These are phyloP conservation scores for Penicillium sp. DNA, from an alignment of 2,329 filamentous ascomycete genomes.

Conservation along the genomic window DNA sequence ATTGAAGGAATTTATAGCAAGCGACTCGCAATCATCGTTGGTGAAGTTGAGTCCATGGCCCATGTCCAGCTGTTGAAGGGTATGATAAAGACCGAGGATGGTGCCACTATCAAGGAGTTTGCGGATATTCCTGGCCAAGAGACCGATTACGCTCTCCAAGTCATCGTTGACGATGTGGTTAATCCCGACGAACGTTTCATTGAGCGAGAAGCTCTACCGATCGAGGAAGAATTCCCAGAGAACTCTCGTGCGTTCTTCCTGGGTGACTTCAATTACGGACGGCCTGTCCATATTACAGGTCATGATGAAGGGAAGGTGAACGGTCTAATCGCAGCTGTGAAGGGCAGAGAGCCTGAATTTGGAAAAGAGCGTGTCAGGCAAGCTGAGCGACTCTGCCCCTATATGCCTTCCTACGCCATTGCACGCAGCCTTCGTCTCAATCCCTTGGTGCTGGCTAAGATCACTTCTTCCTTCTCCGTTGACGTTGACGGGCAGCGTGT, in stretches of 20 bases:
- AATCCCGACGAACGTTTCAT: constrained; percentile 92
- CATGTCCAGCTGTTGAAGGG: constrained; percentile 94
- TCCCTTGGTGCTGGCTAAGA: constrained; percentile 84
- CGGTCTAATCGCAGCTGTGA: constrained; percentile 69
- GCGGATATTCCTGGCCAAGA: constrained; percentile 79
- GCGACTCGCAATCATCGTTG: constrained; percentile 80
- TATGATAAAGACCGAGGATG: constrained; percentile 81
- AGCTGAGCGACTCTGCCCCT: constrained; percentile 67
- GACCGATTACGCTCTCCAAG: constrained; percentile 84
- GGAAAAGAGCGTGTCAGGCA: constrained; percentile 66
- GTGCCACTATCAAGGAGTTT: constrained; percentile 89
- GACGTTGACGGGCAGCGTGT: constrained; percentile 74
- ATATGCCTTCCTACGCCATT: constrained; percentile 83
- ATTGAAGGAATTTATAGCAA: constrained; percentile 89
- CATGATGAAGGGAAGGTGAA: constrained; percentile 72
- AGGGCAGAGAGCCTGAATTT: constrained; percentile 74
- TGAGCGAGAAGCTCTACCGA: constrained; percentile 78
- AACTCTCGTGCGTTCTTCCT: constrained; percentile 86
- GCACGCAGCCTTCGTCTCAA: constrained; percentile 77
- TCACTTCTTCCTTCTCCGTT: constrained; percentile 90
- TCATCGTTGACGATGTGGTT: constrained; percentile 81
- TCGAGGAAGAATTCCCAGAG: constrained; percentile 85
- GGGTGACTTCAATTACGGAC: constrained; percentile 86
- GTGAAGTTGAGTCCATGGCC: constrained; percentile 79
- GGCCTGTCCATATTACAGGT: constrained; percentile 75